These are phyloP conservation scores for Hypomyces rosellus DNA, from an alignment of 2,329 filamentous ascomycete genomes.

Conservation along the genomic window DNA sequence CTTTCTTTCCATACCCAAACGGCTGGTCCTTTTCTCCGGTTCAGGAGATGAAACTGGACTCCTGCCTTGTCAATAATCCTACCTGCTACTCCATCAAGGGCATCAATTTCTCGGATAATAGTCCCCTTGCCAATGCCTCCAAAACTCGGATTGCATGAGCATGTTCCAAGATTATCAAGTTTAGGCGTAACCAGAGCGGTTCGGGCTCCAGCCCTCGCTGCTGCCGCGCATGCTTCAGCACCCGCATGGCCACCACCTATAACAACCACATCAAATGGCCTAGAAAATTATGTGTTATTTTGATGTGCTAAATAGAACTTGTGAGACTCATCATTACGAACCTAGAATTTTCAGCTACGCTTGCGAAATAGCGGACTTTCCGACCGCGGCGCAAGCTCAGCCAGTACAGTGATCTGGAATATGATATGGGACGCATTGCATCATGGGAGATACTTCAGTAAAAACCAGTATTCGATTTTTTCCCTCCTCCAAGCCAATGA, in stretches of 20 bases:
- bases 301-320: background rate
- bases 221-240: slow-evolving; percentile 85
- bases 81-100: slow-evolving; percentile 82
- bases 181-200: slow-evolving; percentile 89
- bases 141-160: slow-evolving; percentile 95
- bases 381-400: slow-evolving; percentile 14
- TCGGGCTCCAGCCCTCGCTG: slow-evolving; percentile 79
- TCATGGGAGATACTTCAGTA: slow-evolving; percentile 7
- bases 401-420: slow-evolving; percentile 17
- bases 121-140: slow-evolving; percentile 98
- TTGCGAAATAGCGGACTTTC: slow-evolving; percentile 23
- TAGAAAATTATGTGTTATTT: slow-evolving; percentile 24
- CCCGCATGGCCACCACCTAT: slow-evolving; percentile 95
- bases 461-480: slow-evolving; percentile 1
- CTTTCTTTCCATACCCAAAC: slow-evolving; percentile 60
- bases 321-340: slow-evolving; percentile 12
- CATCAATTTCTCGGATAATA: slow-evolving; percentile 91
- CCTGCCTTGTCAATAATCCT: slow-evolving; percentile 89
- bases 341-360: slow-evolving; percentile 25
- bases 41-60: slow-evolving; percentile 87
- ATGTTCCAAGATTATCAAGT: slow-evolving; percentile 82
- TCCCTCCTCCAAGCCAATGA: background rate
- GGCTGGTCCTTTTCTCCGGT: slow-evolving; percentile 83
- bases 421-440: slow-evolving; percentile 25
- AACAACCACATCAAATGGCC: slow-evolving; percentile 84